Conservation (phyloP, 1,284 basidiomycete genomes). For the Athelia psychrophila region DNA sequence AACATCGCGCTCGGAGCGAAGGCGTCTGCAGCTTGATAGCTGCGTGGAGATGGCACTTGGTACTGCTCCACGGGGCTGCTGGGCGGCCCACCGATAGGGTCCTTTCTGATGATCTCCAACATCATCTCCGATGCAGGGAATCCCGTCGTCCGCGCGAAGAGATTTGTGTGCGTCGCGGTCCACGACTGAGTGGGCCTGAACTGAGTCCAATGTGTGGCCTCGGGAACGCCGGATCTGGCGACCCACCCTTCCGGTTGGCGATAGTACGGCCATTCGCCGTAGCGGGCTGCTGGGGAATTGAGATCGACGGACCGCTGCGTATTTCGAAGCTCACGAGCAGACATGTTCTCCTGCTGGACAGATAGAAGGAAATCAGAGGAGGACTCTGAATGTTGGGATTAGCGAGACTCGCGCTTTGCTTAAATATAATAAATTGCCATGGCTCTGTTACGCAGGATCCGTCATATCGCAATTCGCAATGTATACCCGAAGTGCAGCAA, state of each 20-base stretch:
- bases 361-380: no score
- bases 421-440: no score
- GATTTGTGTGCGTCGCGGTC: neutral
- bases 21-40: neutral
- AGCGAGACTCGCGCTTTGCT: no score
- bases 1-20: neutral
- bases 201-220: neutral
- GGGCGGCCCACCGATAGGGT: neutral
- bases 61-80: neutral
- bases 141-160: neutral
- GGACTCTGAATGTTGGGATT: no score
- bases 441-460: no score
- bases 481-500: no score
- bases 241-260: neutral
- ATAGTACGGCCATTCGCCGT: conserved; percentile 1
- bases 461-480: no score
- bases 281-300: neutral
- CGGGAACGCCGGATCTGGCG: neutral
- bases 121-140: neutral
- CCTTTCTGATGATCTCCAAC: neutral
- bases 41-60: neutral
- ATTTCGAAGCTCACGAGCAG: no score
- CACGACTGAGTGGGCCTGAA: neutral
- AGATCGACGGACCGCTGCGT: no score
- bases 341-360: no score